These are phyloP conservation scores for Penicillium canariense DNA, from an alignment of 495 filamentous ascomycete species.

Conservation along the genomic window DNA sequence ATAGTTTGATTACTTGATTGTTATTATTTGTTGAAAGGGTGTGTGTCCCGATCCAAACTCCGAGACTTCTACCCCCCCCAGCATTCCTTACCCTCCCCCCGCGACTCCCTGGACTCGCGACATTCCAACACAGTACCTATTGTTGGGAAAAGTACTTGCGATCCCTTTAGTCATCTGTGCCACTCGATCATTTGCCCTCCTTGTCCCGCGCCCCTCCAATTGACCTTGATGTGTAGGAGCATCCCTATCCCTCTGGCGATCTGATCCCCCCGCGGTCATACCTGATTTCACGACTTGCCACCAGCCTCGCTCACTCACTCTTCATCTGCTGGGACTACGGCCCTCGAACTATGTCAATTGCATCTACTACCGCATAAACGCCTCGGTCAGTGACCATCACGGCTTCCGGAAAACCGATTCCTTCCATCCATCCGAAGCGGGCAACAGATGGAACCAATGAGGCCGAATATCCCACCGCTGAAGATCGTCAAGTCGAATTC, in stretches of 20 bases:
- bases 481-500: conserved; percentile 64
- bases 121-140: conserved; percentile 26
- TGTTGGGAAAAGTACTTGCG: conserved; percentile 2
- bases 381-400: conserved; percentile 35
- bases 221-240: conserved; percentile 30
- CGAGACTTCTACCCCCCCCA: conserved; percentile 20
- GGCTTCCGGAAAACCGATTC: conserved; percentile 11
- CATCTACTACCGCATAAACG: conserved; percentile 28
- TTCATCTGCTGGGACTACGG: conserved; percentile 8
- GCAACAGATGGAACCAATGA: conserved; percentile 41
- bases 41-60: conserved; percentile 6
- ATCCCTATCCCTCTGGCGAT: conserved; percentile 28
- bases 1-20: conserved; percentile 26
- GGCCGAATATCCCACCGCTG: conserved; percentile 66
- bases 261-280: conserved; percentile 13
- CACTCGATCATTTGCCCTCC: conserved; percentile 9
- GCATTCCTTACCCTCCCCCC: conserved; percentile 33
- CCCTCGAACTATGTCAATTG: conserved; percentile 36
- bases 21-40: conserved; percentile 14
- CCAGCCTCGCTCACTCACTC: background rate
- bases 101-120: conserved; percentile 24
- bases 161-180: conserved; percentile 11
- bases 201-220: conserved; percentile 20
- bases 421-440: conserved; percentile 3
- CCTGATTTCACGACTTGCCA: conserved; percentile 15